Evolutionary conservation across 139 green algal genomes (phyloP).

Genomic region (Cymbomonas tetramitiformis): DNA sequence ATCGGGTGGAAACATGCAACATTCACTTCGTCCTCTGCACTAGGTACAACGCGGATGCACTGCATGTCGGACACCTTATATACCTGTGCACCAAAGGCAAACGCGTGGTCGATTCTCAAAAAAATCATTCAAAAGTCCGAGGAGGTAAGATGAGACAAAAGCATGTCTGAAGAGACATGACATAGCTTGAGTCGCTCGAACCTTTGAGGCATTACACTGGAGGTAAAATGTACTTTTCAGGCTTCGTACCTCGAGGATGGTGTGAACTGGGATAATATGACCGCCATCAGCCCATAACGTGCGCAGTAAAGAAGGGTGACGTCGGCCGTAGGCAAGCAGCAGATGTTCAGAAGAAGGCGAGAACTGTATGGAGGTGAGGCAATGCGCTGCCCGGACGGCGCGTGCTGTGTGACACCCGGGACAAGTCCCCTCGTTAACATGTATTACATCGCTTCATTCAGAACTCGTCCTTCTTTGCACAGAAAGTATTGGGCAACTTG

Average conservation of each 20-base stretch:
- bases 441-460: too few species aligned
- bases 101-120: too few species aligned
- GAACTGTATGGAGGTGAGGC: slow-evolving; percentile 84
- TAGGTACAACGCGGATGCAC: slow-evolving; percentile 59
- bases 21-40: slow-evolving; percentile 77
- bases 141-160: background rate
- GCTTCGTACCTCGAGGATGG: slow-evolving; percentile 70
- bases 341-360: slow-evolving; percentile 62
- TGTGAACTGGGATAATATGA: slow-evolving; percentile 58
- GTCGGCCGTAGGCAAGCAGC: slow-evolving; percentile 76
- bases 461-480: too few species aligned
- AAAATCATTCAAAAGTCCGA: background rate
- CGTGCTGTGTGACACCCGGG: too few species aligned
- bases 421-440: too few species aligned
- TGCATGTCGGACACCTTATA: slow-evolving; percentile 42
- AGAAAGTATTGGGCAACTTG: too few species aligned
- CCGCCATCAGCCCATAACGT: slow-evolving; percentile 45
- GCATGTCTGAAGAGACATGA: too few species aligned
- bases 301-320: slow-evolving; percentile 63
- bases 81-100: too few species aligned
- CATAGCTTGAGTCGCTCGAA: too few species aligned
- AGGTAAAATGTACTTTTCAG: slow-evolving; percentile 23
- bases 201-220: too few species aligned
- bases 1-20: slow-evolving; percentile 64
- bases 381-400: slow-evolving; percentile 74